These are phyloP conservation scores for Sophora flavescens DNA, from an alignment of 306 rosid genomes.

Conservation along the genomic window DNA sequence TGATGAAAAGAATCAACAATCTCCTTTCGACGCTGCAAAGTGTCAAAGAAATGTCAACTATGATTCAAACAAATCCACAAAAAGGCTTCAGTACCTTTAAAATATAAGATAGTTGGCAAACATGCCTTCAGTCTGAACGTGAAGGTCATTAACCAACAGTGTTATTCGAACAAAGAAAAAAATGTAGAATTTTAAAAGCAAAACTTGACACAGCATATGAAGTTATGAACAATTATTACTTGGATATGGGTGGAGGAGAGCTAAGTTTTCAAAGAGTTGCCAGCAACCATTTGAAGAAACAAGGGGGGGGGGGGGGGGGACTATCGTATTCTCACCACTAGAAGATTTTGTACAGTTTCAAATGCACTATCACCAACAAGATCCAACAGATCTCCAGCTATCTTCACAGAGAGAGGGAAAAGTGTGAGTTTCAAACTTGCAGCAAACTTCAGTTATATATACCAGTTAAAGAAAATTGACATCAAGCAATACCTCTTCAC, in stretches of 20 bases:
- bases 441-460: constrained; percentile 29
- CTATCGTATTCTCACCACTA: constrained; percentile 66
- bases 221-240: constrained; percentile 29
- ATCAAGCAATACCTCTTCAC: constrained; percentile 81
- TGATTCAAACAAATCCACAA: constrained; percentile 33
- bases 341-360: constrained; percentile 85
- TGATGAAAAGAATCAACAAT: constrained; percentile 83
- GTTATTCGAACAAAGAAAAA: constrained; percentile 29
- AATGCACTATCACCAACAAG: constrained; percentile 92
- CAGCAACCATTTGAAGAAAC: constrained; percentile 32
- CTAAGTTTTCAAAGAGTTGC: constrained; percentile 36
- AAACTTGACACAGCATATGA: constrained; percentile 29
- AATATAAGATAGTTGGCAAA: constrained; percentile 22
- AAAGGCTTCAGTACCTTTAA: constrained; percentile 10
- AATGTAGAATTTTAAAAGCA: constrained; percentile 22
- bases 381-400: constrained; percentile 93
- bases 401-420: constrained; percentile 58
- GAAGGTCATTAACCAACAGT: constrained; percentile 31
- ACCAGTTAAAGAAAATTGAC: constrained; percentile 26
- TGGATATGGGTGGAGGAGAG: constrained; percentile 15
- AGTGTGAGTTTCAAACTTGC: constrained; percentile 32
- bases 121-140: constrained; percentile 29
- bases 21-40: constrained; percentile 82
- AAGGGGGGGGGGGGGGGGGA: not conserved
- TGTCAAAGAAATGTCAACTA: constrained; percentile 32